A percentile compares a stretch with the other conserved stretches of the same genome.
phyloP scores from a whole-genome alignment of 2,329 filamentous ascomycete species.

The Cladorrhinum sp. region DNA sequence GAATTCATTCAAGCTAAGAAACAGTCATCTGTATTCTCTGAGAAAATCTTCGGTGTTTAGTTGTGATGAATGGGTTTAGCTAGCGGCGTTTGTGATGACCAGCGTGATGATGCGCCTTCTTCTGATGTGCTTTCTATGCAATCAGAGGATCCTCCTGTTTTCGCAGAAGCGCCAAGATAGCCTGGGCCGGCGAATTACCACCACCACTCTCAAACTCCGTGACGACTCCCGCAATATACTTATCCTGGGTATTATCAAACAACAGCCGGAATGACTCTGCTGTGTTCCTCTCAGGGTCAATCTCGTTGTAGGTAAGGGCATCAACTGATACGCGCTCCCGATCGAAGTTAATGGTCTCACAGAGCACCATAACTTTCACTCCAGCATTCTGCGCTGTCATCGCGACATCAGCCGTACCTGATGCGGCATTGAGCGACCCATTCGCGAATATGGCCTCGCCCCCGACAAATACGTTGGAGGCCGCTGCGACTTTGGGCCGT shows the following conservation, averaged over 20 bases:
- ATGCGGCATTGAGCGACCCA: slow-evolving; percentile 81
- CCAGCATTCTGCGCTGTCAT: slow-evolving; percentile 74
- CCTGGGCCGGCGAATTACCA: slow-evolving; percentile 80
- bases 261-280: slow-evolving; percentile 61
- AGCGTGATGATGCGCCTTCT: not conserved
- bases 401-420: slow-evolving; percentile 83
- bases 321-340: slow-evolving; percentile 80
- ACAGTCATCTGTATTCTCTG: not conserved
- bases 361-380: slow-evolving; percentile 82
- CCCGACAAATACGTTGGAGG: slow-evolving; percentile 74
- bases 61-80: not conserved
- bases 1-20: not conserved
- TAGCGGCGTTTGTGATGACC: not conserved
- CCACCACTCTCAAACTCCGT: slow-evolving; percentile 93
- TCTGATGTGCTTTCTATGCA: slow-evolving; percentile 30
- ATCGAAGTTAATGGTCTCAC: slow-evolving; percentile 94
- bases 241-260: slow-evolving; percentile 87
- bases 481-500: slow-evolving; percentile 64
- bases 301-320: slow-evolving; percentile 91
- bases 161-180: slow-evolving; percentile 65
- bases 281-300: slow-evolving; percentile 69
- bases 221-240: slow-evolving; percentile 83
- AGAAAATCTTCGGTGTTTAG: too few species aligned
- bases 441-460: slow-evolving; percentile 96
- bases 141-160: slow-evolving; percentile 54